Evolutionary conservation across 371 early-diverging fungal species (phyloP).

Genomic region (Zancudomyces culisetae): DNA sequence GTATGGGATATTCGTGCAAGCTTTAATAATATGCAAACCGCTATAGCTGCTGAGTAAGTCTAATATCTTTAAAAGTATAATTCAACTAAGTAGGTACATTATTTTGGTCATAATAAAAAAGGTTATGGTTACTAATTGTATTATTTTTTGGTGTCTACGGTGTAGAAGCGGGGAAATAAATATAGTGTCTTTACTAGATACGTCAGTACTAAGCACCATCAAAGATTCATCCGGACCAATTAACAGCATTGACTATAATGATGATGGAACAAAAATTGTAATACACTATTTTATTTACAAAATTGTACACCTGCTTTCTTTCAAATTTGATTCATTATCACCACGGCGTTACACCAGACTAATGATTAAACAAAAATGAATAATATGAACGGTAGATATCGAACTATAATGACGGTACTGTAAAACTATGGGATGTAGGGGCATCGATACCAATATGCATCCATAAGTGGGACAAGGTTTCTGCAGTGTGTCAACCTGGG

Average conservation of each 20-base stretch:
- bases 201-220: not conserved
- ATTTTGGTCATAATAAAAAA: conserved; percentile 10
- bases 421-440: conserved; percentile 20
- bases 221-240: not conserved
- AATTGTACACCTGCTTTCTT: too few relatives aligned
- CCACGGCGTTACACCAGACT: conserved; percentile 9
- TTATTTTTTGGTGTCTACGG: conserved; percentile 1
- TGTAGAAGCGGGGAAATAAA: conserved; percentile 6
- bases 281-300: too few relatives aligned
- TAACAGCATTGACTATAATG: not conserved
- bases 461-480: conserved; percentile 5
- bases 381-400: too few relatives aligned
- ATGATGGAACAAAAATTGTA: conserved; percentile 8
- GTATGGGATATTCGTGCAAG: conserved; percentile 19
- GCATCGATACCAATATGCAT: conserved; percentile 10
- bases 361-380: too few relatives aligned
- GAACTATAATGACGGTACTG: conserved; percentile 17
- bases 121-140: conserved; percentile 16
- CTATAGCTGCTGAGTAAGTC: conserved; percentile 20
- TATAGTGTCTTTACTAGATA: not conserved
- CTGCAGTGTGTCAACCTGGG: conserved; percentile 15
- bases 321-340: conserved; percentile 13
- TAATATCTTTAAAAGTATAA: too few relatives aligned
- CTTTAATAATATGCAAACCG: conserved; percentile 13
- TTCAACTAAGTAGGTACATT: too few relatives aligned